Base-by-base conservation (phyloP, 2,329 filamentous ascomycete genomes). In the Aspergillus caelatus region DNA sequence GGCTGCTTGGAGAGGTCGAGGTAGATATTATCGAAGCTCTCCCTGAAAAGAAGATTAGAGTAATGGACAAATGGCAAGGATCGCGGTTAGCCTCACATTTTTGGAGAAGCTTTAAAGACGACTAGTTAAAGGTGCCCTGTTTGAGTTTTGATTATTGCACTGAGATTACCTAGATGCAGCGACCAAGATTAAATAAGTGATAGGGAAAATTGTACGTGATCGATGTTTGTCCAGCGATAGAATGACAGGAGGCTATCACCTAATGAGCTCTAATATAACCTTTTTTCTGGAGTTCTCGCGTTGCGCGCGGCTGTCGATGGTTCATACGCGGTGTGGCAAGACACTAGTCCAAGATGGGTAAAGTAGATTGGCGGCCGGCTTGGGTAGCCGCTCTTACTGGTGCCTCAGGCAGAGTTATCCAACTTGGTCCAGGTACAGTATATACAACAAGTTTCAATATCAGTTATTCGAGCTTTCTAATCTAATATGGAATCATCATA, bases 1-100 rank as follows among this genome's bases (percentile, higher is more conserved):
- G 89, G 87, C 80, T 95, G 91, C 79, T 93, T 95, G 72, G 94
- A 97, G 65, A 99, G 87, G 78, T 99, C 94, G 72, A 99, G 88
- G 81, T 95, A 94, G 82, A 98, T 97, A 81, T 93, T 93, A 77
- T 98, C 94, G 81, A 99, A 99, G 76, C 91, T 95, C 88, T 99
- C 95, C 86, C 86, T 89, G 43, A 57, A 50, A 54, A 26, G 43
- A 58, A 53, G 23, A 52, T 69, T 58, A 68, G 67, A 48, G 54
- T 58, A 16, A 39, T 56, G 41, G 52, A 53, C 36, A 52, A 53
- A 28, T 23, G 57, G 26, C 28, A 46, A 41, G 41, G 39, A 48
- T 30, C 50, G 36, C 36, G 59, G 50, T 43, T 58, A 34, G 62
- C 61, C 73, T 71, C 69, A 78, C 75, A 78, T 78, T 60, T 60